A percentile compares a stretch with the other conserved stretches of the same genome.
Conservation (phyloP, 805 yeast species). For the Ogataea paradorogensis region DNA sequence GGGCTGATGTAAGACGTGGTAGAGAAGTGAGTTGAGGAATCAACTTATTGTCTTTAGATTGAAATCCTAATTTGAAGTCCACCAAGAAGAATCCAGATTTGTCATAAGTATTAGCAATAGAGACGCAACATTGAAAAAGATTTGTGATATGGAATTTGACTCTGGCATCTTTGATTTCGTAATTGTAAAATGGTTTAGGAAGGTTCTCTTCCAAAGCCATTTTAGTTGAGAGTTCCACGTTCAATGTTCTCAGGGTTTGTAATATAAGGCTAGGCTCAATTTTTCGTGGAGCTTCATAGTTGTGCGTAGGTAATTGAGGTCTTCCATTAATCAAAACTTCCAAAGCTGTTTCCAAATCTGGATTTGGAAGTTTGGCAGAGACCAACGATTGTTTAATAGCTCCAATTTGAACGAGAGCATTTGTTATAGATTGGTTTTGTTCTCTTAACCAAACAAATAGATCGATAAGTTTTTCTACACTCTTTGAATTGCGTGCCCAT, state of each 20-base stretch:
- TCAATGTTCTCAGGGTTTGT: constrained; percentile 62
- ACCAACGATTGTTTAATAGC: constrained; percentile 67
- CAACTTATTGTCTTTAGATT: constrained; percentile 36
- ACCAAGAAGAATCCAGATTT: constrained; percentile 72
- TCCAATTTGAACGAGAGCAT: constrained; percentile 65
- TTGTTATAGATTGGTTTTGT: constrained; percentile 65
- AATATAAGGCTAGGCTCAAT: constrained; percentile 57
- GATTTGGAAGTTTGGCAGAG: constrained; percentile 89
- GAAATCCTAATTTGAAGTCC: constrained; percentile 66
- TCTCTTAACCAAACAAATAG: constrained; percentile 82
- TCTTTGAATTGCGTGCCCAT: constrained; percentile 78
- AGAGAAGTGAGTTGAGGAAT: constrained; percentile 27
- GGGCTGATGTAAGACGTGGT: constrained; percentile 35
- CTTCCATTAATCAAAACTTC: constrained; percentile 78
- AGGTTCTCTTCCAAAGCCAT: constrained; percentile 64
- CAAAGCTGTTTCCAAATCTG: constrained; percentile 82
- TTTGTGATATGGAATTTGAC: constrained; percentile 59
- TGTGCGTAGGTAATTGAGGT: constrained; percentile 69
- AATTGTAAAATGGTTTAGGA: constrained; percentile 63
- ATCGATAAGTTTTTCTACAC: constrained; percentile 76
- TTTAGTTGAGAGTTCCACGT: constrained; percentile 68
- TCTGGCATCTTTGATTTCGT: constrained; percentile 72
- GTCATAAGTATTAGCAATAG: constrained; percentile 58
- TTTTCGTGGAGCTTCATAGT: constrained; percentile 46
- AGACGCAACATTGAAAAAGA: constrained; percentile 74